These are phyloP conservation scores for Chaetomiaceae sp. DNA, from an alignment of 2,329 filamentous ascomycete species.

Conservation along the genomic window DNA sequence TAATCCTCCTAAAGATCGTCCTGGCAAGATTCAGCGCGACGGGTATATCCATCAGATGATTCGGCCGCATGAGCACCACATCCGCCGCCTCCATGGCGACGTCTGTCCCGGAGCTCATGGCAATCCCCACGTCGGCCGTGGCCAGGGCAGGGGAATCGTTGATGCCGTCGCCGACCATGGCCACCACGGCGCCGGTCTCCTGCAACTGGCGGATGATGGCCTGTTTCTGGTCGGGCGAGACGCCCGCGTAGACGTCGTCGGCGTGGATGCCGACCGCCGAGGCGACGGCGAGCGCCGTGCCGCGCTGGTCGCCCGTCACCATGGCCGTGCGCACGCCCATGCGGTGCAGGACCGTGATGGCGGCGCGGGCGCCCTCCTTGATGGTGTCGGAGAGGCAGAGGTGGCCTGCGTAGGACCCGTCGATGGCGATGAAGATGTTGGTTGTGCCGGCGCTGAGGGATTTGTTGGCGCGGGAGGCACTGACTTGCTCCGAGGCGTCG, in stretches of 20 bases:
- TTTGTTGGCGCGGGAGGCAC: slow-evolving; percentile 37
- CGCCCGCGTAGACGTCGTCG: slow-evolving; percentile 76
- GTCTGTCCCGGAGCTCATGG: slow-evolving; percentile 87
- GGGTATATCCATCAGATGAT: slow-evolving; percentile 89
- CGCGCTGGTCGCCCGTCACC: slow-evolving; percentile 86
- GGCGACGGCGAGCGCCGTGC: slow-evolving; percentile 81
- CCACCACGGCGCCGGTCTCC: slow-evolving; percentile 63
- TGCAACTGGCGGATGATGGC: slow-evolving; percentile 76
- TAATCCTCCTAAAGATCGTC: slow-evolving; percentile 87
- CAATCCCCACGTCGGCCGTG: slow-evolving; percentile 88
- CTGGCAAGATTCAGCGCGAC: slow-evolving; percentile 76
- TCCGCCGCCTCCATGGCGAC: slow-evolving; percentile 97
- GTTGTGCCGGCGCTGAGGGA: slow-evolving; percentile 69
- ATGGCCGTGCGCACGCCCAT: slow-evolving; percentile 87
- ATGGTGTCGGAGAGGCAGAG: slow-evolving; percentile 85
- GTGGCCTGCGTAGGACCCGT: slow-evolving; percentile 73
- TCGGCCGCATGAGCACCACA: slow-evolving; percentile 89
- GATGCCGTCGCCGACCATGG: slow-evolving; percentile 98
- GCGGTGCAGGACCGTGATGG: slow-evolving; percentile 73
- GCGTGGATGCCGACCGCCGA: slow-evolving; percentile 72
- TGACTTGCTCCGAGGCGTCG: slow-evolving; percentile 57
- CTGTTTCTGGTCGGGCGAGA: slow-evolving; percentile 88
- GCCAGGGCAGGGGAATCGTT: slow-evolving; percentile 96
- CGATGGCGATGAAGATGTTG: slow-evolving; percentile 86
- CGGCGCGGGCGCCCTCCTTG: slow-evolving; percentile 78